Base-by-base conservation (phyloP, 2,329 filamentous ascomycete genomes). In the Xylaria sp. region DNA sequence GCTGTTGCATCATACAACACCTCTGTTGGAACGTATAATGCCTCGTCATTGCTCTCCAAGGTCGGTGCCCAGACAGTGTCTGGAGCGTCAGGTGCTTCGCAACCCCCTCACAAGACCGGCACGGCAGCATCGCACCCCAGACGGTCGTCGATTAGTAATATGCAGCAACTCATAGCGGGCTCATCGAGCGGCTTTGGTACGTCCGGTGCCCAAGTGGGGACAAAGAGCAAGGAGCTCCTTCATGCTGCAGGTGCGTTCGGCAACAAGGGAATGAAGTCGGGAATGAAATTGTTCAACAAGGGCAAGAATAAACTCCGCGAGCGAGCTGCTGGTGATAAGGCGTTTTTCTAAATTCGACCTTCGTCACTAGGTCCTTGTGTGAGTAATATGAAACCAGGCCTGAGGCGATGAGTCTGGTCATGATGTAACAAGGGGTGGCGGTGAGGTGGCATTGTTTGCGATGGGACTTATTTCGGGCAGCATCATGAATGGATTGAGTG, bases 221-320 rank as follows among this genome's bases (percentile, higher is more conserved):
- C 90, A 45, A 95, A 94, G 83, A 90, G 94, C 78, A 97, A 97
- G 82, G 94, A 97, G 75, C 83, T 97, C 32, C 86, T 97, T 77
- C 92, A 96, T 72, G 91, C 91, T 25, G 94, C 94, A 63, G 93
- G 93, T 61, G 93, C 92, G 76, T 93, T 94, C 72, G 94, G 94
- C 63, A 97, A 97, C 81, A 95, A 94, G 61, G 93, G 94, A 72
- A 93, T 92, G 82, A 94, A 93, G 78, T 93, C 93, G 66, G 94
- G 94, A 57, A 97, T 97, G 83, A 95, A 94, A 60, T 81, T 97
- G 71, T 90, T 97, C 79, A 93, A 92, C 72, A 97, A 97, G 82
- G 93, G 94, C 73, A 95, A 92, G 82, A 95, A 88, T 82, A 95
- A 93, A 80, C 89, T 97, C 79, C 84, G 86, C 70, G 87, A 73